phyloP scores from a whole-genome alignment of 73 alveolate genomes.

The Symbiodinium natans region DNA sequence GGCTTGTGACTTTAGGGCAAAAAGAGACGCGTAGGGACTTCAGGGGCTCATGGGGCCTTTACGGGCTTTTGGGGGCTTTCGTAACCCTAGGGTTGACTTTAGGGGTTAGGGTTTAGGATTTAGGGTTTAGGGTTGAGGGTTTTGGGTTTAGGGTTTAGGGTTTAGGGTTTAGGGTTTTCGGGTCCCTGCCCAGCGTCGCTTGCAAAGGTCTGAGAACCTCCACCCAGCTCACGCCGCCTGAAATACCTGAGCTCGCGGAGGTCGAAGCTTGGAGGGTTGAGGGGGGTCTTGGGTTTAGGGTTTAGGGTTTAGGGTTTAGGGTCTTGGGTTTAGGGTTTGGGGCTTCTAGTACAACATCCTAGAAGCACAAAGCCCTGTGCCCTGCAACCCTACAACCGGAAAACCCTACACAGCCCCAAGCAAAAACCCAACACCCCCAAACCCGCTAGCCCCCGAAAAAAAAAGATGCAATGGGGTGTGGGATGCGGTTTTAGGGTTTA shows the following conservation, averaged over 20 bases:
- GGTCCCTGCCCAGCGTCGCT: background rate
- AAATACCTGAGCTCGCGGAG: background rate
- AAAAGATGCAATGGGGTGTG: too few species aligned
- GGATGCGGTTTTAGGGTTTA: too few species aligned
- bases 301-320: background rate
- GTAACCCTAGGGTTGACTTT: too few species aligned
- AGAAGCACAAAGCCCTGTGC: background rate
- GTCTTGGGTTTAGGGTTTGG: background rate
- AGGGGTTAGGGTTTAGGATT: too few species aligned
- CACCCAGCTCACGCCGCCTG: constrained; percentile 9
- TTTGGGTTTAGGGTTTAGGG: too few species aligned
- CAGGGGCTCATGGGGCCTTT: too few species aligned
- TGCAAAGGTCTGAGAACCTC: background rate
- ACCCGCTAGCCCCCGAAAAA: background rate
- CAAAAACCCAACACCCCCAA: background rate
- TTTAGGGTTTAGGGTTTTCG: background rate
- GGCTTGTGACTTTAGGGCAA: background rate
- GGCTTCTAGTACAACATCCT: too few species aligned
- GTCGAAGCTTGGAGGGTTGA: too few species aligned
- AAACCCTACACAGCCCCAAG: background rate
- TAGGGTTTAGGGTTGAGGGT: too few species aligned
- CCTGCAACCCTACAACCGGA: background rate
- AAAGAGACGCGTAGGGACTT: too few species aligned
- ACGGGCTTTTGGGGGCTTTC: too few species aligned
- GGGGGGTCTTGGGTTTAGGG: background rate